Base-by-base conservation (phyloP, 805 yeast species). In the Nakazawaea ernobii region DNA sequence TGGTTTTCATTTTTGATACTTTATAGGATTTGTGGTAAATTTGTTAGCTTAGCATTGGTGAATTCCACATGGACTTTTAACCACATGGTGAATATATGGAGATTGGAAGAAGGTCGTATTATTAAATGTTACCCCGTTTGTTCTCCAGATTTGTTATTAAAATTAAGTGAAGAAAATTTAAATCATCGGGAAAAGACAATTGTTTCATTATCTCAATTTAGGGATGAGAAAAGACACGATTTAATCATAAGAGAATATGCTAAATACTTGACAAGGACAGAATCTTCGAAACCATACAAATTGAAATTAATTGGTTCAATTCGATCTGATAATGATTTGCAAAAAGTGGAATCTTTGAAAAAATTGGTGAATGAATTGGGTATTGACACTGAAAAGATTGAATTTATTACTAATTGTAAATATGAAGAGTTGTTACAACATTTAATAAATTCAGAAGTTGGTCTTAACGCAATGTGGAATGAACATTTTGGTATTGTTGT, bases 401-500 rank as follows among this genome's bases (percentile, higher is more conserved):
- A 77, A 40, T 84, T 90, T 57, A 68, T 82, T 0, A 74, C 86
- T 5, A 95, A 94, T 65, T 84, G 92, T 27, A 74, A 88, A 8
- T 87, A 87, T 67, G 72, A 70, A 1, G 74, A 71, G 14, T 81
- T 95, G 11, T 68, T 79, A 45, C 59, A 66, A 28, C 73, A 78
- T 46, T 69, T 95, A 32, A 56, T 68, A 10, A 67, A 63, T 11
- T 77, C 89, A 2, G 77, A 81, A 26, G 81, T 79, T 58, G 99
- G 99, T 5, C 70, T 94, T 35, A 92, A 94, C 59, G 90, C 96
- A 29, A 94, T 94, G 99, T 94, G 99, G 99, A 94, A 94, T 66
- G 99, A 94, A 69, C 99, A 94, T 68, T 94, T 94, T 63, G 99
- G 99, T 15, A 94, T 94, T 58, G 92, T 96, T 1, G 92, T 94